These are phyloP conservation scores for Aspergillus homomorphus DNA, from an alignment of 495 filamentous ascomycete species.

Conservation along the genomic window DNA sequence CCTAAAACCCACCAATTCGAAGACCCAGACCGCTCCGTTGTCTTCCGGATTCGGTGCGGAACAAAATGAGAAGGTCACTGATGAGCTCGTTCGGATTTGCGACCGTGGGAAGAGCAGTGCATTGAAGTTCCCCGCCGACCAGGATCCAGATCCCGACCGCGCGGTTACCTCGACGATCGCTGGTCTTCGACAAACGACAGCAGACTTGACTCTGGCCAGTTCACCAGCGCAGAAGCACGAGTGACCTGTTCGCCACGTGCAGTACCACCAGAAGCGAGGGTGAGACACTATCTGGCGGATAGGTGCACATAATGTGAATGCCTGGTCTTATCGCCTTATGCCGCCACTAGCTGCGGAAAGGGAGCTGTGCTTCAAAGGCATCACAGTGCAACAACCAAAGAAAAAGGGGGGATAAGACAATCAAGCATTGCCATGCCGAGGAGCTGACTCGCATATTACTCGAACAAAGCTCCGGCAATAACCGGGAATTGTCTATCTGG, in stretches of 20 bases:
- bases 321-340: too few relatives aligned
- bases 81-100: background rate
- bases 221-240: background rate
- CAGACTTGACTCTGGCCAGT: background rate
- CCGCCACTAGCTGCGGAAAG: background rate
- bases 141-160: too few relatives aligned
- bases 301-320: too few relatives aligned
- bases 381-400: background rate
- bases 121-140: too few relatives aligned
- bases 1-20: background rate
- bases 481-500: background rate
- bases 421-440: too few relatives aligned
- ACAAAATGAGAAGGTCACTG: background rate
- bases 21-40: background rate
- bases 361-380: background rate
- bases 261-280: background rate
- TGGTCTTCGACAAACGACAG: background rate
- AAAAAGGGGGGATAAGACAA: background rate
- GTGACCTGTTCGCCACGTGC: background rate
- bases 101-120: background rate
- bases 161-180: background rate
- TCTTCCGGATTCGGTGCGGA: background rate
- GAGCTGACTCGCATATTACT: too few relatives aligned
- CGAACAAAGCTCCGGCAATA: background rate
- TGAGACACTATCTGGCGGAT: background rate